Base-by-base conservation (phyloP, 257 asterid species). In the Marsdenia floribunda region DNA sequence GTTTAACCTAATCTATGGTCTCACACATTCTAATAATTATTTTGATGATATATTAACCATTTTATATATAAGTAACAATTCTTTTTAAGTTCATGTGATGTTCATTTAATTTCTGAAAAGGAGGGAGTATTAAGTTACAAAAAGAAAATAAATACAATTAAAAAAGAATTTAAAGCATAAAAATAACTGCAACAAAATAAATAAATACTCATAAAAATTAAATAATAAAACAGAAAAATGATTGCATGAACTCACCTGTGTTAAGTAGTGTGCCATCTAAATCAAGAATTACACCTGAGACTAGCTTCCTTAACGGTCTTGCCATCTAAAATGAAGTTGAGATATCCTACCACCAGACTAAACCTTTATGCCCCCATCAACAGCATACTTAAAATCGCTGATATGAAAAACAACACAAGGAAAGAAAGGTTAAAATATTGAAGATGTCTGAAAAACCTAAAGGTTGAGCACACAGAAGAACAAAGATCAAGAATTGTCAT, bases 191-290 rank as follows among this genome's bases (percentile, higher is more conserved):
- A 29, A 70, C 24, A 42, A 37, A 40, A 68, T 64, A 14, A 49
- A 44, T 68, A 42, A 22, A 38, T 47, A 68, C 54, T 18, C 33
- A 33, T 14, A 33, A 47, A 53, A 57, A 3, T 33, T 21, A 29
- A 16, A 16, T 49, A 73, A 37, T 21, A 16, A n/a, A 69, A 68
- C 12, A 44, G 35, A 55, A 21, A 6, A 59, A 19, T 68, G 63
- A 44, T 77, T 78, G 70, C 58, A 83, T 7, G 64, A 81, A 9
- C 78, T 38, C 68, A 91, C 97, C 97, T 80, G 97, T 93, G 79
- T 91, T 91, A 69, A 93, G 86, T 80, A 93, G 96, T 54, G 97
- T 90, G 74, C 97, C 98, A 77, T 93, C 98, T 88, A 93, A 87
- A 87, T 91, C 98, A 79, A 93, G 88, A 81, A 93, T 90, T 76